Evolutionary conservation across 202 grass and related monocot genomes (phyloP).

Genomic region (Setaria italica): DNA sequence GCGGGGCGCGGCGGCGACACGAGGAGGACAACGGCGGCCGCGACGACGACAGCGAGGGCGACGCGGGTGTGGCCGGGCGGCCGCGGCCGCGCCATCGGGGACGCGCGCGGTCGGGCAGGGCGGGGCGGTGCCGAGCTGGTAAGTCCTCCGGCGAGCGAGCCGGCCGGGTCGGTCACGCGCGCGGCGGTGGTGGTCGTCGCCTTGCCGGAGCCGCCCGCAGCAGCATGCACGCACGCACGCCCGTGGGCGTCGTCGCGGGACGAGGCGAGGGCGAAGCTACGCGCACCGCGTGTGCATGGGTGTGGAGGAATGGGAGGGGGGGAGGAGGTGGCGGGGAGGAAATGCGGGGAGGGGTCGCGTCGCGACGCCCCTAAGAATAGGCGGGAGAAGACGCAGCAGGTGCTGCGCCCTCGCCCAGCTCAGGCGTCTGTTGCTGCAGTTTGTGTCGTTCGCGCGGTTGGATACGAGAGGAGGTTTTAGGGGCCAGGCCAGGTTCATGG

Average conservation of each 20-base stretch:
- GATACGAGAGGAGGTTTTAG: constrained; percentile 7
- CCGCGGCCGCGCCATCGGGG: constrained; percentile 60
- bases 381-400: not conserved
- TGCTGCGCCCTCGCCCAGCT: not conserved
- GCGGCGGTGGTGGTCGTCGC: not conserved
- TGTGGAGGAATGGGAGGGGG: constrained; percentile 40
- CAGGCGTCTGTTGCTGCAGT: constrained; percentile 34
- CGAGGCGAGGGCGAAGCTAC: constrained; percentile 39
- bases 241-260: constrained; percentile 22
- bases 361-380: constrained; percentile 80
- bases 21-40: not conserved
- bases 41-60: not conserved
- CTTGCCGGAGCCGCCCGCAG: constrained; percentile 17
- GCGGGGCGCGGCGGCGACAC: not conserved
- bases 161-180: not conserved
- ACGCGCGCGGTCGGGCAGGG: constrained; percentile 28
- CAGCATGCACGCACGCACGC: constrained; percentile 5
- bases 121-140: constrained; percentile 3
- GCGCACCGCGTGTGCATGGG: constrained; percentile 50
- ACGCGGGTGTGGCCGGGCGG: constrained; percentile 21
- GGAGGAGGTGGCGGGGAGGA: constrained; percentile 47
- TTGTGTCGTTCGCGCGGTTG: constrained; percentile 11
- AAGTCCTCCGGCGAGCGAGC: not conserved
- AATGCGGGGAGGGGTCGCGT: constrained; percentile 20
- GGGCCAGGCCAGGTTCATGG: not conserved